Conservation (phyloP, 305 asterid genomes). For the Withania somnifera region DNA sequence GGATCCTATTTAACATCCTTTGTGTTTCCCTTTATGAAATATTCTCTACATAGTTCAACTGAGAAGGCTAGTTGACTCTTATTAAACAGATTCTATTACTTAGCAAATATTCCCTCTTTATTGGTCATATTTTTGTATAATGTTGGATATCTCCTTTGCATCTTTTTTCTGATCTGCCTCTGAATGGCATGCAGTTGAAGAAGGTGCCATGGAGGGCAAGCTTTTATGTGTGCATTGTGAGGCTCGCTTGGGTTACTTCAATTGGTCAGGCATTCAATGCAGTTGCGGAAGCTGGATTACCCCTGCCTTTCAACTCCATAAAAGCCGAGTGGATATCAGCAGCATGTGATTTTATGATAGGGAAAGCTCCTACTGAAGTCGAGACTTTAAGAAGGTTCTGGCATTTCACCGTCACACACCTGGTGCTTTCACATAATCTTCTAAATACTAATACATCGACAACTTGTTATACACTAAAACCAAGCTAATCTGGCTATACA, state of each 20-base stretch:
- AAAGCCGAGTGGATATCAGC: conserved; percentile 75
- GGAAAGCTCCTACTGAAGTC: background rate
- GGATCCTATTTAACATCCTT: background rate
- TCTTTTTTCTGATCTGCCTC: background rate
- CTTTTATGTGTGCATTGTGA: conserved; percentile 71
- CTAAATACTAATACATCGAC: background rate
- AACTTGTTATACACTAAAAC: background rate
- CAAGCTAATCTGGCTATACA: background rate
- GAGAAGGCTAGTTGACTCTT: background rate
- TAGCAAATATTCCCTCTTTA: background rate
- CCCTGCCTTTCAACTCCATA: conserved; percentile 98
- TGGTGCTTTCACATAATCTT: background rate
- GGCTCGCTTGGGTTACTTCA: conserved; percentile 87
- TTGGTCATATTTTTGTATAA: background rate
- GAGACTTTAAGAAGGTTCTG: background rate
- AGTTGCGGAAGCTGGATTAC: conserved; percentile 98
- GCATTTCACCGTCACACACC: background rate
- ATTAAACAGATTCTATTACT: background rate
- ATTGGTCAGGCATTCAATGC: conserved; percentile 98
- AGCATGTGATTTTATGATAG: conserved; percentile 14
- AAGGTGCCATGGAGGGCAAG: conserved; percentile 91
- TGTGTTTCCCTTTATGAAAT: background rate
- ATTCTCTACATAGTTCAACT: background rate
- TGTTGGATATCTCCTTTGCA: background rate
- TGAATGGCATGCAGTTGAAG: conserved; percentile 43